phyloP scores from a whole-genome alignment of 495 filamentous ascomycete genomes.

The Paragyromitra xinjiangensis region DNA sequence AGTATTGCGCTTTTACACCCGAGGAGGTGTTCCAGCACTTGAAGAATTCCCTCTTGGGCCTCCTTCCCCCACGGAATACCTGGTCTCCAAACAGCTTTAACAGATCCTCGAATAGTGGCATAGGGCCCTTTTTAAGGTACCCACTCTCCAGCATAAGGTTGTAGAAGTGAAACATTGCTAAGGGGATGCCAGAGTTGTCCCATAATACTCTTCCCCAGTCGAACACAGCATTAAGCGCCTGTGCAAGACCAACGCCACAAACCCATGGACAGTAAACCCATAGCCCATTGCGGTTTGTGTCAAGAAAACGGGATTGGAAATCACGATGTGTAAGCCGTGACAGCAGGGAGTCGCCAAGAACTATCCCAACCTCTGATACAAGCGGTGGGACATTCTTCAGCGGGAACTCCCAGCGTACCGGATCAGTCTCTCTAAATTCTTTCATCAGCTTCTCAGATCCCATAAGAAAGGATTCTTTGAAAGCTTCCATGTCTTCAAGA shows the following conservation, averaged over 20 bases:
- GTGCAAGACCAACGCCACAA: constrained; percentile 62
- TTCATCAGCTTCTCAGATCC: constrained; percentile 18
- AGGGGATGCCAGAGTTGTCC: constrained; percentile 58
- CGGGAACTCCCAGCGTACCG: constrained; percentile 47
- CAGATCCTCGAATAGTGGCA: constrained; percentile 29
- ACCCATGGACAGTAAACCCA: constrained; percentile 66
- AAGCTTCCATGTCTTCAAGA: constrained; percentile 60
- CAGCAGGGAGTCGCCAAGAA: constrained; percentile 62
- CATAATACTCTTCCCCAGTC: constrained; percentile 57
- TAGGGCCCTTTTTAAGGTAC: constrained; percentile 52
- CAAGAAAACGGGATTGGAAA: constrained; percentile 62
- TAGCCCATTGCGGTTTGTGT: constrained; percentile 61
- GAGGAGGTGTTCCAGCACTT: constrained; percentile 40
- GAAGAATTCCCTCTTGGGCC: constrained; percentile 35
- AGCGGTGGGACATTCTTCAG: constrained; percentile 49
- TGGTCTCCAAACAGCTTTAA: constrained; percentile 29
- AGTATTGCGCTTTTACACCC: constrained; percentile 37
- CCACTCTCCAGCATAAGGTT: constrained; percentile 62
- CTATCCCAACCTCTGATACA: constrained; percentile 49
- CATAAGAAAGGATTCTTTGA: constrained; percentile 48
- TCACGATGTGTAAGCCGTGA: constrained; percentile 55
- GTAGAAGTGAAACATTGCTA: constrained; percentile 61
- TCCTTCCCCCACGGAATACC: constrained; percentile 32
- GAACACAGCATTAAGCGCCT: constrained; percentile 60
- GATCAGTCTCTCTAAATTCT: constrained; percentile 44